Evolutionary conservation across 495 filamentous ascomycete genomes (phyloP).

Genomic region (Hypoxylon trugodes): DNA sequence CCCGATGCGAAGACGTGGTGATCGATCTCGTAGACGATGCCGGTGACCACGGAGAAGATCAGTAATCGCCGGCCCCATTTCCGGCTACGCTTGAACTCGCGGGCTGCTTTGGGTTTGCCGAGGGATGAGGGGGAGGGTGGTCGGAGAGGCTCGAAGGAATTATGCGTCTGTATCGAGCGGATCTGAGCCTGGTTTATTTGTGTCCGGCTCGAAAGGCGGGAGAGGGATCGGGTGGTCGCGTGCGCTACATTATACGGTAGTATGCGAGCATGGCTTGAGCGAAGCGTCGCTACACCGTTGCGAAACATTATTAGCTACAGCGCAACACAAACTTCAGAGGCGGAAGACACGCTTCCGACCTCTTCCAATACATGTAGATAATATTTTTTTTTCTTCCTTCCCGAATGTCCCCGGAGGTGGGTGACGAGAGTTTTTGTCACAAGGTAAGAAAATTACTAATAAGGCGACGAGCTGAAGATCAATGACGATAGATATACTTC

Average conservation of each 20-base stretch:
- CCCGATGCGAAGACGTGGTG: constrained; percentile 77
- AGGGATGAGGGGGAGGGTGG: constrained; percentile 85
- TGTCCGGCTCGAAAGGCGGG: constrained; percentile 19
- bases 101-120: constrained; percentile 72
- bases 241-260: constrained; percentile 3
- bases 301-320: constrained; percentile 41
- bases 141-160: constrained; percentile 71
- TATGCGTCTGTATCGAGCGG: constrained; percentile 28
- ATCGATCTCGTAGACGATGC: constrained; percentile 72
- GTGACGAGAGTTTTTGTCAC: neutral
- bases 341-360: constrained; percentile 37
- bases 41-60: constrained; percentile 66
- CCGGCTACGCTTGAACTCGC: constrained; percentile 69
- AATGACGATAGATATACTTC: constrained; percentile 33
- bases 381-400: neutral
- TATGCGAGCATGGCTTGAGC: constrained; percentile 25
- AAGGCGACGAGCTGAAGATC: constrained; percentile 23
- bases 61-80: constrained; percentile 80
- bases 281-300: constrained; percentile 32
- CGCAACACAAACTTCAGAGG: constrained; percentile 16
- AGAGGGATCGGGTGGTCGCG: constrained; percentile 14
- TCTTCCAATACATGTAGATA: constrained; percentile 20
- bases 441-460: neutral
- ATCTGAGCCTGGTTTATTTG: constrained; percentile 8
- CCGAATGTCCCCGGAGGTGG: neutral